Conservation (phyloP, 1,284 basidiomycete genomes). For the Pseudozyma hubeiensis region DNA sequence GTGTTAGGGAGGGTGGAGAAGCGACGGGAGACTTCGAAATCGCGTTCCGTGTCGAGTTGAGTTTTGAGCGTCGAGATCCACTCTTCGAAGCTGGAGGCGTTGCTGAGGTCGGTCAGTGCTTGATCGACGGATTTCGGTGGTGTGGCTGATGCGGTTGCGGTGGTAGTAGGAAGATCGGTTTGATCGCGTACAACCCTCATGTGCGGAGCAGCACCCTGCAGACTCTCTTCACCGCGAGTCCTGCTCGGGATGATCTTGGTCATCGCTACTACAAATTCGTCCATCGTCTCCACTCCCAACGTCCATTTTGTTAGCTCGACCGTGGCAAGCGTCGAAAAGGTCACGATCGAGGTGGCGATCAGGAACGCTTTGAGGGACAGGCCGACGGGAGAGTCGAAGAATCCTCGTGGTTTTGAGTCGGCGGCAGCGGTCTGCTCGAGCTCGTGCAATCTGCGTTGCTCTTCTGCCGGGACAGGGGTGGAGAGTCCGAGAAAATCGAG, state of each 20-base stretch:
- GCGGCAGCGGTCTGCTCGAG: conserved; percentile 9
- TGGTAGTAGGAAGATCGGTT: background rate
- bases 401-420: conserved; percentile 11
- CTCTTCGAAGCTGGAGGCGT: conserved; percentile 43
- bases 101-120: conserved; percentile 35
- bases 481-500: conserved; percentile 48
- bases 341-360: conserved; percentile 46
- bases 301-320: conserved; percentile 30
- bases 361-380: conserved; percentile 47
- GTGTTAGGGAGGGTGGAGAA: conserved; percentile 12
- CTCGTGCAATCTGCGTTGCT: conserved; percentile 28
- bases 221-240: conserved; percentile 7
- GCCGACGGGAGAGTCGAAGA: conserved; percentile 42
- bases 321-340: conserved; percentile 16
- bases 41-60: conserved; percentile 43
- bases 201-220: conserved; percentile 32
- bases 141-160: background rate
- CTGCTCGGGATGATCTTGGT: conserved; percentile 35
- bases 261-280: conserved; percentile 50
- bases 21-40: conserved; percentile 37
- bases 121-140: conserved; percentile 32
- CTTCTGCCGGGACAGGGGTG: conserved; percentile 26
- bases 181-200: conserved; percentile 28
- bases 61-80: conserved; percentile 42
- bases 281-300: conserved; percentile 42